Base-by-base conservation (phyloP, 352 stramenopile species). In the Pythium aristosporum region DNA sequence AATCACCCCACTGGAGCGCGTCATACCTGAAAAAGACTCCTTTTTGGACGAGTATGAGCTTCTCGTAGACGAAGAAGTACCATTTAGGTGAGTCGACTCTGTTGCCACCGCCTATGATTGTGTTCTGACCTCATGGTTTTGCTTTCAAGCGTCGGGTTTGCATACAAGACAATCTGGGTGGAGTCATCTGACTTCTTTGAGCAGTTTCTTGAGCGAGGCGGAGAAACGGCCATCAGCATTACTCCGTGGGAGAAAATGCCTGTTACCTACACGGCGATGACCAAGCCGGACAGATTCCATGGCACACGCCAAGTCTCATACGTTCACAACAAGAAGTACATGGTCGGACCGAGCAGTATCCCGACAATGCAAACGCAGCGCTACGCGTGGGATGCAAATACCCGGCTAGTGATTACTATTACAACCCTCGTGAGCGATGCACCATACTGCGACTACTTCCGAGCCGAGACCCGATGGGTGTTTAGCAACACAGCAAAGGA, bases 311-410 rank as follows among this genome's bases (percentile, higher is more conserved):
- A 68, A 8, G 79, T 93, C 1, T 74, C 69, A 5, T 92, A 87
- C 58, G 84, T 68, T 1, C 85, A 92, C 77, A 92, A 96, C 75
- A 96, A 96, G 64, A 94, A 96, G 66, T 94, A 94, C 62, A 91
- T 96, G 68, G 81, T 96, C 18, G 87, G 87, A 0, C 85, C 87
- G 1, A 91, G 83, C 55, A 68, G 71, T 37, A 94, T 96, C 54
- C 87, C 87, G 1, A 96, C 87, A 1, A 66, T 65, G 16, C 85
- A 94, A 59, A 79, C 75, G 9, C 83, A 94, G 58, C 77, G 85
- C 21, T 93, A 87, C 68, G 69, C 72, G 37, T 89, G 84, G 55
- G 71, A 74, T 15, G 56, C 61, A 8, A 50, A 57, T 11, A 74
- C 52, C 34, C 79, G 76, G 8, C 72, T 96, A n/a, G 65, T 93